Evolutionary conservation across 768 basidiomycete species (phyloP).

Genomic region (Calocera viscosa): DNA sequence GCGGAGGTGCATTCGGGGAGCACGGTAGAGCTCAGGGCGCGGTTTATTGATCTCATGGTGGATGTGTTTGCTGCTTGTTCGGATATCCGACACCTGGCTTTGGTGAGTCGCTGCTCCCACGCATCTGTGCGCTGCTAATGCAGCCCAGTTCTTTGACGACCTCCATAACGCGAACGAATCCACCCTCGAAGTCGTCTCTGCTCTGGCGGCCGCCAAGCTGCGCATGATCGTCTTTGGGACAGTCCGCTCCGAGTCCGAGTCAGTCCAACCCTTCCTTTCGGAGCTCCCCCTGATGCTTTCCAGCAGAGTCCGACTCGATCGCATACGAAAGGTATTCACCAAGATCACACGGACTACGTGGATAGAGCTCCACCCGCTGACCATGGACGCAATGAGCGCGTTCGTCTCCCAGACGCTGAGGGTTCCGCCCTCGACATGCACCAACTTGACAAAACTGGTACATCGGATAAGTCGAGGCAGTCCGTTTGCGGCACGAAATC

Average conservation of each 20-base stretch:
- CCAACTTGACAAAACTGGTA: constrained; percentile 43
- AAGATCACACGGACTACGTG: constrained; percentile 49
- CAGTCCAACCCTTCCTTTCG: neutral
- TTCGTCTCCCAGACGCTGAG: constrained; percentile 55
- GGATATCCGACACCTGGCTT: constrained; percentile 54
- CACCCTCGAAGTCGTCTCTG: constrained; percentile 54
- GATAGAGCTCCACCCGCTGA: constrained; percentile 52
- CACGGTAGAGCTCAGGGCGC: constrained; percentile 48
- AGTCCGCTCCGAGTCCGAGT: neutral
- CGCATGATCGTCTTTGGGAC: constrained; percentile 38
- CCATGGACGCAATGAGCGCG: constrained; percentile 42
- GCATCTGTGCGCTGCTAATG: neutral
- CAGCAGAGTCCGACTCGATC: constrained; percentile 1
- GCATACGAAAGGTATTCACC: constrained; percentile 44
- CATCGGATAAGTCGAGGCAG: constrained; percentile 52
- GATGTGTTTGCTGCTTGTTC: constrained; percentile 57
- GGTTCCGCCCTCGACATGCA: constrained; percentile 43
- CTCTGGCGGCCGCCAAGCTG: constrained; percentile 51
- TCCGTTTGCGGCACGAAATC: constrained; percentile 54
- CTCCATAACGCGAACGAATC: constrained; percentile 63
- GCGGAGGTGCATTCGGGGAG: constrained; percentile 43
- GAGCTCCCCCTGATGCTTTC: constrained; percentile 52
- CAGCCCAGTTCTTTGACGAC: constrained; percentile 45
- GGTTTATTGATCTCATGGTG: constrained; percentile 60
- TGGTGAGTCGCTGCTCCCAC: constrained; percentile 21